These are phyloP conservation scores for Sicyos edulis DNA, from an alignment of 306 rosid genomes.

Conservation along the genomic window DNA sequence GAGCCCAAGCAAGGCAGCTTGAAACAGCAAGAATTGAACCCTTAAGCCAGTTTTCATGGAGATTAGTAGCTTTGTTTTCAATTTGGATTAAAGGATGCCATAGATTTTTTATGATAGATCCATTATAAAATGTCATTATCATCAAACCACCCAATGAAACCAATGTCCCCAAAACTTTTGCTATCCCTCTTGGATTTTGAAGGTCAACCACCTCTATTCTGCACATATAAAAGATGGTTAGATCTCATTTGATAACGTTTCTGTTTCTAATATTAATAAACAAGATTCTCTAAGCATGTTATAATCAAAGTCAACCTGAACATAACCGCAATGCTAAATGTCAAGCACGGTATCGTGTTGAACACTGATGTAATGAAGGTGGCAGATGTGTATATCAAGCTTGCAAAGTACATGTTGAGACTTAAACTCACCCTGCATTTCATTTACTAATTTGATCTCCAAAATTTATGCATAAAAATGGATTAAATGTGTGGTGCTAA, in stretches of 20 bases:
- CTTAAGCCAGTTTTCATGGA: constrained; percentile 53
- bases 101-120: constrained; percentile 45
- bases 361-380: constrained; percentile 61
- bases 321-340: constrained; percentile 61
- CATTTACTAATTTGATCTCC: background rate
- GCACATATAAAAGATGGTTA: background rate
- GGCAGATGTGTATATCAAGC: constrained; percentile 69
- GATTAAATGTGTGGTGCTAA: background rate
- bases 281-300: too few species aligned
- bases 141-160: constrained; percentile 64
- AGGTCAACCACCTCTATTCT: constrained; percentile 57
- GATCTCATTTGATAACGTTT: background rate
- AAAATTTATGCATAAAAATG: background rate
- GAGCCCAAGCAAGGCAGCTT: constrained; percentile 43
- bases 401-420: constrained; percentile 66
- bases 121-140: constrained; percentile 76
- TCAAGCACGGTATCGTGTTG: constrained; percentile 65
- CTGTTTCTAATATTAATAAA: background rate
- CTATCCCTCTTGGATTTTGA: constrained; percentile 42
- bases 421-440: constrained; percentile 52
- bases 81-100: constrained; percentile 49
- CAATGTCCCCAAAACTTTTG: constrained; percentile 60
- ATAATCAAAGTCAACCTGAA: constrained; percentile 32
- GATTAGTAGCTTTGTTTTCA: constrained; percentile 30
- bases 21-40: constrained; percentile 31